Base-by-base conservation (phyloP, 129 eudicot genomes). In the Smallanthus sonchifolius region DNA sequence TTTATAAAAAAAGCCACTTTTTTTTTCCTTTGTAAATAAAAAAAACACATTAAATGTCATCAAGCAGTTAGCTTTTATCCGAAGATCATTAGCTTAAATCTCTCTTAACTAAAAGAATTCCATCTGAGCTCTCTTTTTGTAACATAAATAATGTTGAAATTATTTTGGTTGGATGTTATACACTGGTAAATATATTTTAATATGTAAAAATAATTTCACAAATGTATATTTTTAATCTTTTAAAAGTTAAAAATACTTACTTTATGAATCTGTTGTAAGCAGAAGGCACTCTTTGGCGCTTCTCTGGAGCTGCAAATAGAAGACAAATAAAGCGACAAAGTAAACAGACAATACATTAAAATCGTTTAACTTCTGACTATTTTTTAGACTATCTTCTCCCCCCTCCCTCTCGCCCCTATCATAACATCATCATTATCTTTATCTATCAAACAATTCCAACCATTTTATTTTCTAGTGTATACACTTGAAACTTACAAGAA, bases 221-320 rank as follows among this genome's bases (percentile, higher is more conserved):
- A 49, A 75, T 4, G 6, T 40, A 48, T 48, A 65, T 32, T 10
- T 32, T 20, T 36, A 24, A n/a, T 61, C 24, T 54, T 32, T 56
- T 38, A 72, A 64, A 78, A 63, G 65, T 13, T 62, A 48, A 65
- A 34, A 7, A 17, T 56, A 69, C 98, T 81, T 81, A 94, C 99
- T 94, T 94, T 89, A 94, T 94, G 93, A 94, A 94, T 56, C 97
- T 85, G 87, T 94, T 94, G 94, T 94, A 94, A 78, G 99, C 99
- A 84, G 99, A 94, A 77, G 99, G 99, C 81, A 94, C 99, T 85
- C 99, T 88, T 91, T 91, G 99, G 88, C 99, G 85, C 82, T 94
- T 94, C 84, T 94, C 99, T 79, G 97, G 99, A 79, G 99, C 99
- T 94, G 90, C 66, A 82, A 38, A 81, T 75, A 47, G 20, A 80